Percentiles rank a stretch among this genome's conserved stretches.
Evolutionary conservation across 2,329 filamentous ascomycete genomes (phyloP).

Genomic region (Colletotrichum destructivum): DNA sequence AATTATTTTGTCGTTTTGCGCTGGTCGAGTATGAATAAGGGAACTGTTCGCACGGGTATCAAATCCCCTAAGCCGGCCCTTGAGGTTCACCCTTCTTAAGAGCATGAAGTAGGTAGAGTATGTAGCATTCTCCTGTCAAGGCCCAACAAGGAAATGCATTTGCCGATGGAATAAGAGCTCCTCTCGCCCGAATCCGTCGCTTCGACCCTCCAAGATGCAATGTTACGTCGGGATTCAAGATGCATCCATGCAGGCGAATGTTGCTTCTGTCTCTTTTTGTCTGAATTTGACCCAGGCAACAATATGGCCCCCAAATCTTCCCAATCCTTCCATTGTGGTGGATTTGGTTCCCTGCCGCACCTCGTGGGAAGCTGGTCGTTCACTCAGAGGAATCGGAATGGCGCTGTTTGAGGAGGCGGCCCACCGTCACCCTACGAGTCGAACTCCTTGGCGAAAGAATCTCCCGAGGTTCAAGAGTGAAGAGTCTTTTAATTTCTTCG

Average conservation of each 20-base stretch:
- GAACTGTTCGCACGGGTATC: neutral
- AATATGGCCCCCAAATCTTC: slow-evolving; percentile 22
- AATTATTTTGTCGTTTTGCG: neutral
- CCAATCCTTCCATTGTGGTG: slow-evolving; percentile 2
- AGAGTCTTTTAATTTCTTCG: slow-evolving; percentile 3
- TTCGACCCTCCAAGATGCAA: neutral
- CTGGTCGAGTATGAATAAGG: neutral
- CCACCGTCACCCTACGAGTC: slow-evolving; percentile 18
- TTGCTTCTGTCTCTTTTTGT: neutral
- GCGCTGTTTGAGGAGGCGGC: slow-evolving; percentile 22
- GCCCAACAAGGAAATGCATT: neutral
- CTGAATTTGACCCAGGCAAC: slow-evolving; percentile 2
- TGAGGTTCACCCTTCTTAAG: neutral
- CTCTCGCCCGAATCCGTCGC: neutral
- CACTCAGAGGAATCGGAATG: slow-evolving; percentile 9
- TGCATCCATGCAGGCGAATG: slow-evolving; percentile 16
- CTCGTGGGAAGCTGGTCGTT: slow-evolving; percentile 36
- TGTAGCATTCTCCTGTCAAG: neutral
- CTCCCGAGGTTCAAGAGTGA: slow-evolving; percentile 20
- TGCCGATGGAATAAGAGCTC: neutral
- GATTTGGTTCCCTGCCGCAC: slow-evolving; percentile 25
- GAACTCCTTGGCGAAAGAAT: slow-evolving; percentile 1
- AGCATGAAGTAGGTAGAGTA: neutral
- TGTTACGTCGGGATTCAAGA: slow-evolving; percentile 1
- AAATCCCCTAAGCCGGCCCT: neutral